These are phyloP conservation scores for Trichoderma simmonsii DNA, from an alignment of 2,329 filamentous ascomycete species.

Conservation along the genomic window DNA sequence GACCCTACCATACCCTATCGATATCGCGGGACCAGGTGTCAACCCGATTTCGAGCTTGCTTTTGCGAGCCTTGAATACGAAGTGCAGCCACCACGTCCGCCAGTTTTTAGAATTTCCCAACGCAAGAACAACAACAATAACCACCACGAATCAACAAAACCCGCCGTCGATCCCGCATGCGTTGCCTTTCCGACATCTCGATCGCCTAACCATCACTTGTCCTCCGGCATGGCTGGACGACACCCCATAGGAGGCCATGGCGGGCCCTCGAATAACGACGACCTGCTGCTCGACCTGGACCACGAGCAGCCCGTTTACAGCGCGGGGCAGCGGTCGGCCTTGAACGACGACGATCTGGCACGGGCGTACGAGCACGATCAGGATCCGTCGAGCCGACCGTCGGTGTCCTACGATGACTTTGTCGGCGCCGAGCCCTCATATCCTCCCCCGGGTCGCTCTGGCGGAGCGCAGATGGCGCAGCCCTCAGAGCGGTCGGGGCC, in stretches of 20 bases:
- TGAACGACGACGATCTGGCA: conserved; percentile 77
- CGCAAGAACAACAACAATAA: background rate
- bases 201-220: conserved; percentile 35
- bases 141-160: background rate
- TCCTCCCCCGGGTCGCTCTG: conserved; percentile 40
- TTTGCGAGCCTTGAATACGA: background rate
- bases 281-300: conserved; percentile 72
- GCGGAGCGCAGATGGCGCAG: conserved; percentile 25
- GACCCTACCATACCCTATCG: background rate
- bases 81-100: background rate
- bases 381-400: conserved; percentile 66
- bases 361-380: conserved; percentile 71
- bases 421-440: conserved; percentile 64
- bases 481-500: conserved; percentile 29
- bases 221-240: conserved; percentile 60
- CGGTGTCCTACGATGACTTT: conserved; percentile 92
- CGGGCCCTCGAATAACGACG: conserved; percentile 49
- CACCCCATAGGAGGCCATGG: conserved; percentile 47
- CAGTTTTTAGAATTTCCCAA: background rate
- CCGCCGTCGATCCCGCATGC: conserved; percentile 32
- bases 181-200: conserved; percentile 28
- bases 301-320: conserved; percentile 70
- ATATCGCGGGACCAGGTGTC: conserved; percentile 18
- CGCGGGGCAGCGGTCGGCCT: conserved; percentile 71
- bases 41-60: background rate